phyloP scores from a whole-genome alignment of 2,329 filamentous ascomycete genomes.

The Colletotrichum simmondsii region DNA sequence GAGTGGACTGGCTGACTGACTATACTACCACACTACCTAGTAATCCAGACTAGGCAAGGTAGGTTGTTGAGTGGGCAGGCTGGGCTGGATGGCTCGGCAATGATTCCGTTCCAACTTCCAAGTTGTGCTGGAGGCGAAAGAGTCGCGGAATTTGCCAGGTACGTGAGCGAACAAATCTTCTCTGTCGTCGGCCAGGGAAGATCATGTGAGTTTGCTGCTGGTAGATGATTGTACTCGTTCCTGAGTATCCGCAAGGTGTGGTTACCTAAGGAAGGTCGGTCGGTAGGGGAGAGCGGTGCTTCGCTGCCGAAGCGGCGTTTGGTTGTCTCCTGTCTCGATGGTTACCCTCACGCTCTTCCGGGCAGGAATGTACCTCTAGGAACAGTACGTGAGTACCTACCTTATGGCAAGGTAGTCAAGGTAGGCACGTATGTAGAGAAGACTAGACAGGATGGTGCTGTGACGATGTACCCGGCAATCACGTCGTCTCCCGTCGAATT shows the following conservation, averaged over 20 bases:
- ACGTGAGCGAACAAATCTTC: neutral
- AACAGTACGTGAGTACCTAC: neutral
- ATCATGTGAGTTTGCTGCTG: too few species aligned
- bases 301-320: neutral
- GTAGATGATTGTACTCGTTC: too few species aligned
- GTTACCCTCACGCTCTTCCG: neutral
- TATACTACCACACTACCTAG: too few species aligned
- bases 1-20: too few species aligned
- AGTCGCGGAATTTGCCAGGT: neutral
- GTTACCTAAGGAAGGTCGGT: too few species aligned
- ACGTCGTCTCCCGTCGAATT: conserved; percentile 5
- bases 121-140: conserved; percentile 10
- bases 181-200: too few species aligned
- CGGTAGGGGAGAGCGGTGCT: neutral
- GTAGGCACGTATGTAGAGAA: neutral
- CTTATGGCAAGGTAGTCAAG: neutral
- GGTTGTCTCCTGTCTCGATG: neutral
- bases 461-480: neutral
- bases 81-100: conserved; percentile 28
- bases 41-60: too few species aligned
- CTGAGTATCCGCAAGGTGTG: too few species aligned
- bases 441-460: conserved; percentile 12
- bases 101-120: conserved; percentile 15
- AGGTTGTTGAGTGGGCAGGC: neutral
- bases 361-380: neutral